A percentile compares a stretch with the other conserved stretches of the same genome.
These are phyloP conservation scores for Sparassis latifolia DNA, from an alignment of 1,284 basidiomycete genomes.

Conservation along the genomic window DNA sequence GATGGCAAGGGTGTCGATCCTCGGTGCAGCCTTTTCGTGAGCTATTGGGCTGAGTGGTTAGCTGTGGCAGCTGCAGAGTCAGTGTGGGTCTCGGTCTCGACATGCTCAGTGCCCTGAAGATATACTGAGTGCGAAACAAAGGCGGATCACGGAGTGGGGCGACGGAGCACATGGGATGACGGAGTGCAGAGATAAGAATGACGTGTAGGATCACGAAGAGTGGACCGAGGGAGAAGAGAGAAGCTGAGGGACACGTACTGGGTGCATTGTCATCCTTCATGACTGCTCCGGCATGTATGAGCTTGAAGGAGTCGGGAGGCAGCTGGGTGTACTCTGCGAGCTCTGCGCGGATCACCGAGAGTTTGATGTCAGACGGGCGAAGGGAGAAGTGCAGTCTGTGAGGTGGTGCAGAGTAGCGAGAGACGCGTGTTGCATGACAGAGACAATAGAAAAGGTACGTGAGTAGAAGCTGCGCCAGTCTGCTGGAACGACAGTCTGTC, in stretches of 20 bases:
- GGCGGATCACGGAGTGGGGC: not conserved
- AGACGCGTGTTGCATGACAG: constrained; percentile 3
- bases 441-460: constrained; percentile 3
- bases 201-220: too few relatives aligned
- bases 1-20: too few relatives aligned
- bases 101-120: too few relatives aligned
- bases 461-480: constrained; percentile 15
- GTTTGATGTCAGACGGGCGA: constrained; percentile 47
- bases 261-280: constrained; percentile 71
- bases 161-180: too few relatives aligned
- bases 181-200: too few relatives aligned
- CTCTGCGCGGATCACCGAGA: constrained; percentile 45
- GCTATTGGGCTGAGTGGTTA: too few relatives aligned
- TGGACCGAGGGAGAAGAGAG: constrained; percentile 3
- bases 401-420: constrained; percentile 1
- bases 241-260: constrained; percentile 36
- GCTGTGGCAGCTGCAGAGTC: too few relatives aligned
- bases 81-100: too few relatives aligned
- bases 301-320: constrained; percentile 57
- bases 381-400: constrained; percentile 49
- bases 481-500: too few relatives aligned
- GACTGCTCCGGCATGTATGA: constrained; percentile 73
- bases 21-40: too few relatives aligned
- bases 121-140: too few relatives aligned
- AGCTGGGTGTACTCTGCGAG: constrained; percentile 65